Base-by-base conservation (phyloP, 352 stramenopile species). In the Phytophthora pisi region DNA sequence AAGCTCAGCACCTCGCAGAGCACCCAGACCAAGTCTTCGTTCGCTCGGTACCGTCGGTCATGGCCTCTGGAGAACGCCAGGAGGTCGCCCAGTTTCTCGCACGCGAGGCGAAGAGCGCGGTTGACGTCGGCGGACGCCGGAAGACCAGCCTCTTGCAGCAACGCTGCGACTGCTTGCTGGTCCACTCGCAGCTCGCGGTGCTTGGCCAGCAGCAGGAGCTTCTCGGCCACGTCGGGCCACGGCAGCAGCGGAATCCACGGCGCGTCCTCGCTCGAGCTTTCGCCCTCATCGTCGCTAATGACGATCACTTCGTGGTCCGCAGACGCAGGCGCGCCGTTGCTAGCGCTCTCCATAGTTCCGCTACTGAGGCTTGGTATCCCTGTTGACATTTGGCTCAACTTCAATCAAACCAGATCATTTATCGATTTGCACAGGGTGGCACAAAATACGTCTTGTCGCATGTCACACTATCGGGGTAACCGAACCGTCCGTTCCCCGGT, bases 1-100 rank as follows among this genome's bases (percentile, higher is more conserved):
- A 78, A 45, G 40, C 70, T 78, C 57, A 75, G 57, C 11, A 78
- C 61, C 45, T 75, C 58, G 42, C 66, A 75, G 15, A 73, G 10
- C 18, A 70, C 47, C 16, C 66, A n/a, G 8, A 68, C 57, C 24
- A 70, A 51, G 15, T 50, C 26, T 57, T 72, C 43, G 38, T 50
- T 56, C 24, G 54, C 36, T 13, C 40, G 38, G 6, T 45, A 49
- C 5, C 53, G 62, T 31, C 66, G 43, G 2, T 45, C 13, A 18
- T 63, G 42, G 28, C 49, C 71, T 2, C 20, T 45, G 3, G 34
- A 38, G 15, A 68, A 20, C 24, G 49, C 10, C 24, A 75, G 23
- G 3, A 75, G 38, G n/a, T 57, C 24, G 5, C 54, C 51, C 11
- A 75, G 18, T 38, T 36, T 40, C n/a, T 72, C 34, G 20, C 63